Evolutionary conservation across 345 rosid species (phyloP).

Genomic region (Melastoma malabathricum): DNA sequence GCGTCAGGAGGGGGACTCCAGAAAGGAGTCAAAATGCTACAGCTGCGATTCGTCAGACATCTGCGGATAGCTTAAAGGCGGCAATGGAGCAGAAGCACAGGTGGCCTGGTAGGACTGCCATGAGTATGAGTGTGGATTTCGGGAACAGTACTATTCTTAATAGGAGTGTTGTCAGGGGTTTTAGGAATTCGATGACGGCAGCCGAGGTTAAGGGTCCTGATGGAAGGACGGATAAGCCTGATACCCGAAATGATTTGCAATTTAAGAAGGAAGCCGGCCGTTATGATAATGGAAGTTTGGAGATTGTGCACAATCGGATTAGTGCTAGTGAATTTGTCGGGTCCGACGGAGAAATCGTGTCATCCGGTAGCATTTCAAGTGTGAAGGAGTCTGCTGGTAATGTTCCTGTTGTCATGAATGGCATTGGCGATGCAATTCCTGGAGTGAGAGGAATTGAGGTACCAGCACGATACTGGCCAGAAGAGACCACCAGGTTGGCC

Average conservation of each 20-base stretch:
- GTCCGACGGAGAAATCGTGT: constrained; percentile 79
- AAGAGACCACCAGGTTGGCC: constrained; percentile 22
- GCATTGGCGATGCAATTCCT: constrained; percentile 13
- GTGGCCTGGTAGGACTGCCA: constrained; percentile 62
- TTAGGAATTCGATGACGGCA: constrained; percentile 40
- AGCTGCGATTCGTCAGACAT: constrained; percentile 12
- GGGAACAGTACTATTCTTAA: constrained; percentile 41
- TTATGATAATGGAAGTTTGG: constrained; percentile 4
- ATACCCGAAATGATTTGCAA: constrained; percentile 27
- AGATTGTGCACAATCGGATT: constrained; percentile 2
- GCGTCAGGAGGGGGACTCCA: constrained; percentile 17
- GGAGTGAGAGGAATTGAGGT: constrained; percentile 26
- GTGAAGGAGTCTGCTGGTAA: constrained; percentile 15
- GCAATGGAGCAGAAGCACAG: constrained; percentile 35
- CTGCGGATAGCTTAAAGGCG: constrained; percentile 46
- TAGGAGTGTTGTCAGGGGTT: constrained; percentile 40
- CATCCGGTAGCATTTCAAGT: constrained; percentile 61
- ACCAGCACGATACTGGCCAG: constrained; percentile 48
- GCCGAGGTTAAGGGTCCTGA: constrained; percentile 40
- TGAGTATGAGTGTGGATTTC: constrained; percentile 55
- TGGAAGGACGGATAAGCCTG: constrained; percentile 33
- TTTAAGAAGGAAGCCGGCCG: constrained; percentile 16
- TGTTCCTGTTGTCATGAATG: constrained; percentile 6
- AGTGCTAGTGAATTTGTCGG: too few relatives aligned
- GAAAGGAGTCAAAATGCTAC: constrained; percentile 8